A percentile compares a stretch with the other conserved stretches of the same genome.
Conservation (phyloP, 805 yeast species). For the Saccharomycopsis sp. region DNA sequence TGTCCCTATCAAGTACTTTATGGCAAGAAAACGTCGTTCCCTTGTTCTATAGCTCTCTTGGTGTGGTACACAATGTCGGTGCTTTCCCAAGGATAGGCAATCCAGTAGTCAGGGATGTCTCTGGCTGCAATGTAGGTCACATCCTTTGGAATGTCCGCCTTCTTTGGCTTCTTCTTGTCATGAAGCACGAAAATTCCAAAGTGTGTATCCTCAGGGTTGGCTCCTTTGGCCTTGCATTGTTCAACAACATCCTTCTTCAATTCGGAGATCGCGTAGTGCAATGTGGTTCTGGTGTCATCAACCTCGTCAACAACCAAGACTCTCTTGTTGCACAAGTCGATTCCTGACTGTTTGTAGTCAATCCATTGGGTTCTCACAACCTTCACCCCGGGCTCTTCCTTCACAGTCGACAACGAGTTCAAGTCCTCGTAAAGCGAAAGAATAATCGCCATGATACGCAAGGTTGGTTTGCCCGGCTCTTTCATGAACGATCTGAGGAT, state of each 20-base stretch:
- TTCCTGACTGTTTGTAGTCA: constrained; percentile 55
- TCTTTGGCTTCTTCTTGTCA: constrained; percentile 66
- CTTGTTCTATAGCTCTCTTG: constrained; percentile 64
- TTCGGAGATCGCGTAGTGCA: constrained; percentile 72
- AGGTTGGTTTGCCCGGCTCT: constrained; percentile 79
- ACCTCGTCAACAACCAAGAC: constrained; percentile 76
- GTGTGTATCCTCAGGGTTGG: constrained; percentile 48
- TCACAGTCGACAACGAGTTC: constrained; percentile 49
- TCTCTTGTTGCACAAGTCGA: constrained; percentile 53
- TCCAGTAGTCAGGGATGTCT: constrained; percentile 74
- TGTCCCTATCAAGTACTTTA: too few relatives aligned
- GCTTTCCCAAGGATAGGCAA: constrained; percentile 84
- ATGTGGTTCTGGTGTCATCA: constrained; percentile 79
- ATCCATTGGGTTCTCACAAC: constrained; percentile 82
- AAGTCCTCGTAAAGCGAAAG: constrained; percentile 85
- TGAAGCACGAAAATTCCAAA: constrained; percentile 75
- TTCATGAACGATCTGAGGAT: constrained; percentile 89
- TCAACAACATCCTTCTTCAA: constrained; percentile 61
- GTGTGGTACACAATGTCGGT: constrained; percentile 70
- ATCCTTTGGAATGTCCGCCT: constrained; percentile 62
- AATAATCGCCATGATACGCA: constrained; percentile 92
- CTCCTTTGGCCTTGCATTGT: constrained; percentile 49
- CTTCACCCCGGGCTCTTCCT: constrained; percentile 54
- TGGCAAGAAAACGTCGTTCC: constrained; percentile 44
- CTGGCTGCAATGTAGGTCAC: constrained; percentile 70